Evolutionary conservation across 1,284 basidiomycete genomes (phyloP), one percentile per base, ranked within the genome.

Genomic region (Porodaedalea pini): DNA sequence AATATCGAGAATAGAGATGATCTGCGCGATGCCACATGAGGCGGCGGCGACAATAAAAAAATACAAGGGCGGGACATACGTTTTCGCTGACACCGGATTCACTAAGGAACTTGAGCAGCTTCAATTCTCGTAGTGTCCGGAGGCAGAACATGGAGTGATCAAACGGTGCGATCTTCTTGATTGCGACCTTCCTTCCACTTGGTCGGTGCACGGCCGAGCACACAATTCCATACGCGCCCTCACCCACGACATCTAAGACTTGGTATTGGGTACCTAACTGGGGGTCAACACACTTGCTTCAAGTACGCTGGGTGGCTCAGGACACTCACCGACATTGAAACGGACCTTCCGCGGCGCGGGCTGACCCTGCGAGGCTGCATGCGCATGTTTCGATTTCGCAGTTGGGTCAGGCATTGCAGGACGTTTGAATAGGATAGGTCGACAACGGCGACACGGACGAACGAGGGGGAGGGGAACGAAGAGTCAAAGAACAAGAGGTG

Each of bases 1-100:
- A 67, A 97, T 97, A 70, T 98, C 94, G 41, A 97, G 77, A 65
- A 98, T 94, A 34, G 93, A 92, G 69, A 97, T 97, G 68, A 98
- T 96, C 88, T 94, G 72, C 40, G 23, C 34, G 50, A 44, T 39
- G 43, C 44, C 31, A 59, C 63, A 49, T 62, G 48, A 56, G 59
- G 19, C 27, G 55, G 5, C 25, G 56, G 52, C 41, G 50, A 10
- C 29, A 56, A 58, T 51, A 47, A 53, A 17, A 50, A 62, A 27
- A 59, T 13, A 54, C 37, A 51, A 19, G 36, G n/a, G 43, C 7
- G 21, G 21, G 8, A 77, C 88, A 67, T 67, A 93, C 91, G 69
- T 97, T 96, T 75, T 96, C 93, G 76, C 91, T 92, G 67, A 94
- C 91, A 51, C 90, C 89, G 1, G 92, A 86, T 74, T 92, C 89